Evolutionary conservation across 306 rosid genomes (phyloP), one percentile per base, ranked within the genome.

Genomic region (Fagus crenata): DNA sequence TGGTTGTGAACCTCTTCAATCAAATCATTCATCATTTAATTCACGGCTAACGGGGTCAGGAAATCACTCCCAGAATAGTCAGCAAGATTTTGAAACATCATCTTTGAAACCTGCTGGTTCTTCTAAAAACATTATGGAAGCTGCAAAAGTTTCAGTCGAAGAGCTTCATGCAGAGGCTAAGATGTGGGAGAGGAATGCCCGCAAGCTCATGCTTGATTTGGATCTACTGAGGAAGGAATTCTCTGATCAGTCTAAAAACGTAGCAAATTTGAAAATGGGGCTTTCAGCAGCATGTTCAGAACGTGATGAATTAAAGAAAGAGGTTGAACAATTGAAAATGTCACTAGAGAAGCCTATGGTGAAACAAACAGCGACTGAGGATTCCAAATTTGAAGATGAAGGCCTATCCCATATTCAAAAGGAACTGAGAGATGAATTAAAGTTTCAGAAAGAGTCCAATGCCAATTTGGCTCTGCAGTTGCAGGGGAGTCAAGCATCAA

Each of bases 131-230:
- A 60, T 67, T 61, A 80, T 39, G 69, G 93, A 90, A 71, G 86
- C 86, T 28, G 83, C 92, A 77, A 89, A 82, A 80, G 85, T 67
- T 61, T 79, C 91, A 7, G 78, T 75, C 73, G 87, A 81, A 76
- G 97, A 88, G 87, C 86, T 95, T 67, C 97, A 88, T 46, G 98
- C 90, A 8, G 97, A 95, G 83, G 97, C 98, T 31, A 90, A 86
- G 89, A 90, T 92, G 97, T 92, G 99, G 97, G 97, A 95, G 85
- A 87, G 90, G 87, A 92, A 95, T 15, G 97, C 96, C 36, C 85
- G 90, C 69, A 89, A 92, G 81, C 87, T 95, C 61, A 88, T 91
- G 96, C 82, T 77, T 78, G 97, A 92, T 84, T 80, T 89, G 81
- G 96, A 95, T 43, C 76, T 71, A 78, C 37, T 86, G 84, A 90